Conservation (phyloP, 2,329 filamentous ascomycete genomes). For the Fusarium papillatum region DNA sequence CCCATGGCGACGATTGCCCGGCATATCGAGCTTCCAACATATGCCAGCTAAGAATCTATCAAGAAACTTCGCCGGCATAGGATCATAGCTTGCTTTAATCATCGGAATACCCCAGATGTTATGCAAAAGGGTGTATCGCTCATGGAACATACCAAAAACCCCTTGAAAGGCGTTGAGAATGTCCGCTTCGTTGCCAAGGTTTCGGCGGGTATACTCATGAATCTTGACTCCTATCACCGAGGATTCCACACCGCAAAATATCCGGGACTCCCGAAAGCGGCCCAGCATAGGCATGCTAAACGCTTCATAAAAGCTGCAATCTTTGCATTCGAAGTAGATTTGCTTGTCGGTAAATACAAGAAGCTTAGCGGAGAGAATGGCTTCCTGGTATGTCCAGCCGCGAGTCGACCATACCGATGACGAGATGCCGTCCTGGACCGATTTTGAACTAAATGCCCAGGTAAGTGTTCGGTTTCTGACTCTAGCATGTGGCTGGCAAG, state of each 20-base stretch:
- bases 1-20: no score
- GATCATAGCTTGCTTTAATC: no score
- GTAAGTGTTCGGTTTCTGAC: neutral
- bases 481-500: neutral
- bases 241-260: no score
- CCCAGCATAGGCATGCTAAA: no score
- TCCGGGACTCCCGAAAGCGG: no score
- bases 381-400: neutral
- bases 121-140: no score
- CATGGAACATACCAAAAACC: no score
- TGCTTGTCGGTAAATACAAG: neutral
- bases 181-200: neutral
- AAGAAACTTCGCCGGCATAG: no score
- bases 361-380: neutral
- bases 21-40: no score
- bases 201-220: neutral
- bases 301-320: no score
- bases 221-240: neutral
- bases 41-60: no score
- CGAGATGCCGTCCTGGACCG: neutral
- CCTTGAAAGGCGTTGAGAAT: neutral
- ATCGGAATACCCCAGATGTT: neutral
- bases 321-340: neutral
- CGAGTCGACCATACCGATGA: neutral
- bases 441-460: neutral